Conservation (phyloP, 495 filamentous ascomycete genomes). For the Thermothielavioides terrestris region DNA sequence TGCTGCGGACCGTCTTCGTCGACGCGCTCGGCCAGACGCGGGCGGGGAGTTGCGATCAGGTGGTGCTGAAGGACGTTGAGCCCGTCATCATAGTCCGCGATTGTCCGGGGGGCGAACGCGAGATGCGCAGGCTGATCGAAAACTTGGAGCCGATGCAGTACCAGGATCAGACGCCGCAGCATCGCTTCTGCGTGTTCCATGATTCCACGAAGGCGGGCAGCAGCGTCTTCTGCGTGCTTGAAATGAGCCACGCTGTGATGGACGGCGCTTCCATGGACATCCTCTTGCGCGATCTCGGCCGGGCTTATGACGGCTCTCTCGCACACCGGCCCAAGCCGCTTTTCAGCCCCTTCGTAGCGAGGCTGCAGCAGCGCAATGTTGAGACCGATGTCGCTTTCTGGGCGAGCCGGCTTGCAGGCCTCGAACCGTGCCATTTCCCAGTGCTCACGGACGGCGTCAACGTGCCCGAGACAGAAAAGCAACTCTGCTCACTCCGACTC, state of each 20-base stretch:
- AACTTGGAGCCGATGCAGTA: constrained; percentile 32
- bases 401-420: constrained; percentile 17
- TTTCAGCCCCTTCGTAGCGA: constrained; percentile 39
- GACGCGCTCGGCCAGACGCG: constrained; percentile 19
- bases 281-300: constrained; percentile 9
- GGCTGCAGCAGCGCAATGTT: constrained; percentile 43
- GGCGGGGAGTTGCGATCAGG: constrained; percentile 16
- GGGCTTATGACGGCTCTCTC: constrained; percentile 5
- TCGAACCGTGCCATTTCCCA: constrained; percentile 21
- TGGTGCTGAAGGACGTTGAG: constrained; percentile 21
- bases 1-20: constrained; percentile 27
- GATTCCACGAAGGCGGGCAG: too few relatives aligned
- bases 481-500: constrained; percentile 13
- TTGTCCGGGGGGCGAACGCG: constrained; percentile 31
- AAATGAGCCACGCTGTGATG: constrained; percentile 56
- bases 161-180: constrained; percentile 38
- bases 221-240: constrained; percentile 41
- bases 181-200: constrained; percentile 37
- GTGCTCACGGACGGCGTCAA: constrained; percentile 11
- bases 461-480: background rate
- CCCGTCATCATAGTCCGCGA: constrained; percentile 32
- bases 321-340: constrained; percentile 13
- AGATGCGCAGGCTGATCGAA: constrained; percentile 29
- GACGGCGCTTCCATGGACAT: constrained; percentile 52
- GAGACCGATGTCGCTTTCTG: constrained; percentile 30